These are phyloP conservation scores for Aureobasidium mangrovei DNA, from an alignment of 2,329 filamentous ascomycete species.

Conservation along the genomic window DNA sequence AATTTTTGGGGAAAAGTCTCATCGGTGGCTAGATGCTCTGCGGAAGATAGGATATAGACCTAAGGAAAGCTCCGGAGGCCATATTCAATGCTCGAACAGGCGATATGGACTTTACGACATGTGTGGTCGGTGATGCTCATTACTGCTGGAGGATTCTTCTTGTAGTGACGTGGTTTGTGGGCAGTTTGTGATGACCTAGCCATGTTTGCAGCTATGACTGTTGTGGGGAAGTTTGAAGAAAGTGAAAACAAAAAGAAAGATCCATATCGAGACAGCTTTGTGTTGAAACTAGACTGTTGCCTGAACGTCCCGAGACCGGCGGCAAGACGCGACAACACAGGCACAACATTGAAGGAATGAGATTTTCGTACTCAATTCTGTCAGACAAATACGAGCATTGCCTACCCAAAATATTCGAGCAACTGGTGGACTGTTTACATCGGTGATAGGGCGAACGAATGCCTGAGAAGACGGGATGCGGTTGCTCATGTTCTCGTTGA, in stretches of 20 bases:
- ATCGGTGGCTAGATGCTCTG: background rate
- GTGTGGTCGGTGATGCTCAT: background rate
- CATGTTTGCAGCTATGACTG: background rate
- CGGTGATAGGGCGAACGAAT: no score
- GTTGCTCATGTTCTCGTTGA: no score
- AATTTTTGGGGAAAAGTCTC: background rate
- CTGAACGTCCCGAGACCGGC: background rate
- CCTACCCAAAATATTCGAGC: no score
- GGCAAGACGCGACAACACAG: background rate
- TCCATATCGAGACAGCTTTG: no score
- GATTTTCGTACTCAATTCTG: no score
- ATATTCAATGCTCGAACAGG: background rate
- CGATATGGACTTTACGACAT: background rate
- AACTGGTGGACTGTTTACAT: no score
- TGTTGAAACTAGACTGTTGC: background rate
- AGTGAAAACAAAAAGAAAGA: no score
- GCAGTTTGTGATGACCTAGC: background rate
- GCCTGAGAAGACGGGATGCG: no score
- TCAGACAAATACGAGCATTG: no score
- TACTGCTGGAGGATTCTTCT: background rate
- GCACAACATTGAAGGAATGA: no score
- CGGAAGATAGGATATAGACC: background rate
- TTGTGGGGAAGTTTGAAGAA: background rate
- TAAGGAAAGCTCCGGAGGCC: background rate
- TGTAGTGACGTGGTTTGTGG: background rate